Percentiles rank a stretch among this genome's conserved stretches.
Evolutionary conservation across 306 rosid genomes (phyloP).

Genomic region (Phaseolus lunatus): DNA sequence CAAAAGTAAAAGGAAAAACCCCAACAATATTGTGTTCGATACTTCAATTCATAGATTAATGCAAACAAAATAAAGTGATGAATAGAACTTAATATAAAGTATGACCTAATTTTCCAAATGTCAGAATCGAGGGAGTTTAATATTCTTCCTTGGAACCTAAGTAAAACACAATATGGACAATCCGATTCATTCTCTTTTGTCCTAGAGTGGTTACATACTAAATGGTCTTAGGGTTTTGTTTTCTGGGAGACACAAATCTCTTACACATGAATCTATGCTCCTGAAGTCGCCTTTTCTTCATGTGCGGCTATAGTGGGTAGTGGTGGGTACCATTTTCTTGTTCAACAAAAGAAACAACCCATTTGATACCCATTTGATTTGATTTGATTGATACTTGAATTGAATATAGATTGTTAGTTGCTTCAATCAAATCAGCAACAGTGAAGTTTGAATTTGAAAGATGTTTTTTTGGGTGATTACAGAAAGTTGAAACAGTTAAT

Average conservation of each 20-base stretch:
- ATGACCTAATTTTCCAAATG: slow-evolving; percentile 32
- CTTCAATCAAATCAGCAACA: slow-evolving; percentile 38
- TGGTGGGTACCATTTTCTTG: slow-evolving; percentile 41
- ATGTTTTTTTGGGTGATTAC: background rate
- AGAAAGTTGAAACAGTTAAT: slow-evolving; percentile 6
- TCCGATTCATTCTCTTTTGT: slow-evolving; percentile 42
- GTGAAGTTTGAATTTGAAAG: slow-evolving; percentile 12
- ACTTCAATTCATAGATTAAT: slow-evolving; percentile 6
- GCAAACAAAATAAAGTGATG: slow-evolving; percentile 26
- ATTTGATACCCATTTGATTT: background rate
- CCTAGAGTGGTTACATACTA: slow-evolving; percentile 27
- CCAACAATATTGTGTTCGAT: background rate
- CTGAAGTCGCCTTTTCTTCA: slow-evolving; percentile 42
- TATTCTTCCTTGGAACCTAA: slow-evolving; percentile 41
- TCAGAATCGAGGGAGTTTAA: slow-evolving; percentile 39
- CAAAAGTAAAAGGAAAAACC: background rate
- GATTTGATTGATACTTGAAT: background rate
- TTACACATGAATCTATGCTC: slow-evolving; percentile 40
- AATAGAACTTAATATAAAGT: slow-evolving; percentile 5
- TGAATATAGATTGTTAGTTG: background rate
- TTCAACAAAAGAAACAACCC: slow-evolving; percentile 25
- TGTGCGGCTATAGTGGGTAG: slow-evolving; percentile 42
- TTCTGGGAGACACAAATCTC: slow-evolving; percentile 37
- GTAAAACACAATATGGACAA: slow-evolving; percentile 40
- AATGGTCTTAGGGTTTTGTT: slow-evolving; percentile 21